Base-by-base conservation (phyloP, 2,329 filamentous ascomycete species). In the Diplodia corticola region DNA sequence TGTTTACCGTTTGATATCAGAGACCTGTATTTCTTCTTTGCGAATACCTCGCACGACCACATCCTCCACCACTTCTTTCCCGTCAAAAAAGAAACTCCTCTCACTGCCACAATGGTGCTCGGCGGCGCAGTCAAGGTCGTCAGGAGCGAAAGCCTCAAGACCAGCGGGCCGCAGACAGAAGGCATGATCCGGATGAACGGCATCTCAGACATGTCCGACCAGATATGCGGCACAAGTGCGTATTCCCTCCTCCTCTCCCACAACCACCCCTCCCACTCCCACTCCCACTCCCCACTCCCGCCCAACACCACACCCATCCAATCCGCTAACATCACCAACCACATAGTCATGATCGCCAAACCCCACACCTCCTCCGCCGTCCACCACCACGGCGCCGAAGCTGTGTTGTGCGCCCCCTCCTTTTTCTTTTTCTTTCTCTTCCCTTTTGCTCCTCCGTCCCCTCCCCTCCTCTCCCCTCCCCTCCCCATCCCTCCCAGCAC, bases 381-480 rank as follows among this genome's bases (percentile, higher is more conserved):
- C 24, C 88, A 89, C 69, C 89, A 92, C 71, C 88, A 91, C 71
- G 89, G 88, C 64, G 84, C 88, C 72, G 87, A 91, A 82, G 86
- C 86, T 87, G 73, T 71, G 80, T 44, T n/a, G n/a, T n/a, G n/a
- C n/a, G n/a, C n/a, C n/a, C n/a, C n/a, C n/a, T n/a, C n/a, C n/a
- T n/a, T n/a, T n/a, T n/a, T n/a, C n/a, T n/a, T n/a, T n/a, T n/a
- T n/a, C n/a, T n/a, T n/a, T n/a, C 13, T 37, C 35, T 1, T 17
- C 12, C 35, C 35, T 37, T n/a, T n/a, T n/a, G n/a, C 35, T 3
- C 15, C 69, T 61, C 40, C 50, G 20, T 33, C 15, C 33, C 30
- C 24, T 20, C 35, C 28, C 7, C 60, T 63, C 44, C 49, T 65
- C 63, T 37, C 59, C 35, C 26, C 15, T 24, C 9, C 24, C 51